Conservation (phyloP, 108 stramenopile species). For the Pseudonitzschia delicatissima region DNA sequence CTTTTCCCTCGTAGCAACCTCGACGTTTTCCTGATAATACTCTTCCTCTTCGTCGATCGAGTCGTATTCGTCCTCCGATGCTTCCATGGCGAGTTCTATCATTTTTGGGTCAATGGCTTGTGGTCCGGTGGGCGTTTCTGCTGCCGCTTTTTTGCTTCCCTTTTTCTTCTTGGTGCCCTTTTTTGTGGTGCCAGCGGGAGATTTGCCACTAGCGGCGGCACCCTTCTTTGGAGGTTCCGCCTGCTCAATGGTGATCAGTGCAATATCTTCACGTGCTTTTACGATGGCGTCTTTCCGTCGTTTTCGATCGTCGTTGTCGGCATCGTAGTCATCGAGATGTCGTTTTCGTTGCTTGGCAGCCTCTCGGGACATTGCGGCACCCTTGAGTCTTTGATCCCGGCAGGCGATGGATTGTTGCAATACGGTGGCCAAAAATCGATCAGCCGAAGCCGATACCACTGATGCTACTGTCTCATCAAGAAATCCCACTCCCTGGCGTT, state of each 20-base stretch:
- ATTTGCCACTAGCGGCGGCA: slow-evolving; percentile 4
- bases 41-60: slow-evolving; percentile 73
- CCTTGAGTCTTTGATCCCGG: slow-evolving; percentile 78
- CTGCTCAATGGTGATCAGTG: slow-evolving; percentile 31
- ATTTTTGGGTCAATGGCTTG: slow-evolving; percentile 22
- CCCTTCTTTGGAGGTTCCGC: slow-evolving; percentile 38
- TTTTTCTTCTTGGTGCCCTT: slow-evolving; percentile 43
- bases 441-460: slow-evolving; percentile 62
- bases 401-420: slow-evolving; percentile 76
- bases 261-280: slow-evolving; percentile 22
- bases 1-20: slow-evolving; percentile 22
- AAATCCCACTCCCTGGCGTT: slow-evolving; percentile 75
- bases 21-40: slow-evolving; percentile 51
- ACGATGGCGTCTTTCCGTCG: slow-evolving; percentile 38
- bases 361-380: slow-evolving; percentile 47
- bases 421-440: slow-evolving; percentile 82
- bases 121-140: slow-evolving; percentile 23
- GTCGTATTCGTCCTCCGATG: slow-evolving; percentile 63
- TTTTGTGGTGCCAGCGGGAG: neutral
- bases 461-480: slow-evolving; percentile 71
- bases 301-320: slow-evolving; percentile 42
- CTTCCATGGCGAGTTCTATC: slow-evolving; percentile 34
- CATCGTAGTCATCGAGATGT: slow-evolving; percentile 47
- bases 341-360: slow-evolving; percentile 46
- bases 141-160: slow-evolving; percentile 12